Evolutionary conservation across 805 yeast species (phyloP).

Genomic region (Ogataea parapolymorpha): DNA sequence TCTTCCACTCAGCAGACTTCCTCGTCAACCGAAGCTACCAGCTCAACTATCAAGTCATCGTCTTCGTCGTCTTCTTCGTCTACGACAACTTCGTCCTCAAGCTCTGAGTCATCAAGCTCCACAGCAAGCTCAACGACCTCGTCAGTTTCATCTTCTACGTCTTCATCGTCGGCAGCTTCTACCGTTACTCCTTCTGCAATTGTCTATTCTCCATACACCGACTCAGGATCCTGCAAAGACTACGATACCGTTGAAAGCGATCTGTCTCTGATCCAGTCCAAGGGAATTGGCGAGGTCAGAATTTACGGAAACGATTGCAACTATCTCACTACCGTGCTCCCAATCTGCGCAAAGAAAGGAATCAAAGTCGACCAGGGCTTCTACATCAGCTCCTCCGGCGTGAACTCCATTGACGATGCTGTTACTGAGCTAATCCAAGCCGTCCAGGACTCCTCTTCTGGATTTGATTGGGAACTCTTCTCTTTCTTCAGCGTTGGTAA

Average conservation of each 20-base stretch:
- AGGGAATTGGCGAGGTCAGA: constrained; percentile 66
- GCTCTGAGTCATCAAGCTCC: not conserved
- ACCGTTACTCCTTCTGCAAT: constrained; percentile 49
- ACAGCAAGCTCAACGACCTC: constrained; percentile 11
- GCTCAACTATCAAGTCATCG: constrained; percentile 1
- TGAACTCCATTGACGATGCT: constrained; percentile 61
- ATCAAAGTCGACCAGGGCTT: constrained; percentile 80
- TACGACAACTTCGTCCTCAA: not conserved
- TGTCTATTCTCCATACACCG: constrained; percentile 76
- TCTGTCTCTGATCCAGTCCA: constrained; percentile 50
- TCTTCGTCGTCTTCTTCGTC: not conserved
- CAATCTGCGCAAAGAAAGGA: constrained; percentile 57
- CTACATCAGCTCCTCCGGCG: constrained; percentile 69
- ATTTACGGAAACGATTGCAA: constrained; percentile 87
- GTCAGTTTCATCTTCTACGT: constrained; percentile 12
- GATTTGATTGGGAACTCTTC: constrained; percentile 68
- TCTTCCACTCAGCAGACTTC: not conserved
- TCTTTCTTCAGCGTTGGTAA: constrained; percentile 81
- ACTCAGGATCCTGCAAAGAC: constrained; percentile 66
- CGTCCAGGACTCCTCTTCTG: constrained; percentile 29
- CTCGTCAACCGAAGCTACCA: constrained; percentile 10
- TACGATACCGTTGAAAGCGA: constrained; percentile 53
- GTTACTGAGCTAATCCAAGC: constrained; percentile 36
- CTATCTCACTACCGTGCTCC: constrained; percentile 60
- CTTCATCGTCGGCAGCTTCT: constrained; percentile 30